Conservation (phyloP, 768 basidiomycete species). For the Tricholomella constricta region DNA sequence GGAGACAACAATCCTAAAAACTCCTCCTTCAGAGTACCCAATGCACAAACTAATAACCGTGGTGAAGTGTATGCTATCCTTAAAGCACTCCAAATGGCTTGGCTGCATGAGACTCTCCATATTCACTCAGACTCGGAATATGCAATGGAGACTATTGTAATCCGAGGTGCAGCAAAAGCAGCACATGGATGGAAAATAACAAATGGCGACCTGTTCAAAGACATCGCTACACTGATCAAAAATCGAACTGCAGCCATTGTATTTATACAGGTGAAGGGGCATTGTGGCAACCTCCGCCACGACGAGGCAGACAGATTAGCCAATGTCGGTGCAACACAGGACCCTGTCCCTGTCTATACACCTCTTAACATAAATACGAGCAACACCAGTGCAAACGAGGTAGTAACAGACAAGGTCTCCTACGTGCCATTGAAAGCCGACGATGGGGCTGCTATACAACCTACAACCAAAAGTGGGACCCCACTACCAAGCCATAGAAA, state of each 20-base stretch:
- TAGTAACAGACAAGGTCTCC: not conserved
- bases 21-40: not conserved
- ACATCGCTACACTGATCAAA: constrained; percentile 9
- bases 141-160: constrained; percentile 7
- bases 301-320: not conserved
- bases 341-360: not conserved
- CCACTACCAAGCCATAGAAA: not conserved
- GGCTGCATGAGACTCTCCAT: not conserved
- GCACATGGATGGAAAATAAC: constrained; percentile 12
- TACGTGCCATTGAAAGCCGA: not conserved
- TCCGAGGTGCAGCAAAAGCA: constrained; percentile 2
- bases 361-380: not conserved
- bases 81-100: not conserved
- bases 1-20: not conserved
- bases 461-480: not conserved
- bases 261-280: not conserved
- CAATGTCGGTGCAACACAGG: not conserved
- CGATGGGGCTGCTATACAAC: not conserved
- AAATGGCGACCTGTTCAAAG: constrained; percentile 17
- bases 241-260: not conserved
- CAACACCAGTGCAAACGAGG: not conserved
- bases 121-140: constrained; percentile 19
- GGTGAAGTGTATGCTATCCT: constrained; percentile 18
- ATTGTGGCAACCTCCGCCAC: not conserved
- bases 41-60: constrained; percentile 14